Percentiles rank a stretch among this genome's conserved stretches.
These are phyloP conservation scores for Phytophthora pinifolia DNA, from an alignment of 352 stramenopile genomes.

Conservation along the genomic window DNA sequence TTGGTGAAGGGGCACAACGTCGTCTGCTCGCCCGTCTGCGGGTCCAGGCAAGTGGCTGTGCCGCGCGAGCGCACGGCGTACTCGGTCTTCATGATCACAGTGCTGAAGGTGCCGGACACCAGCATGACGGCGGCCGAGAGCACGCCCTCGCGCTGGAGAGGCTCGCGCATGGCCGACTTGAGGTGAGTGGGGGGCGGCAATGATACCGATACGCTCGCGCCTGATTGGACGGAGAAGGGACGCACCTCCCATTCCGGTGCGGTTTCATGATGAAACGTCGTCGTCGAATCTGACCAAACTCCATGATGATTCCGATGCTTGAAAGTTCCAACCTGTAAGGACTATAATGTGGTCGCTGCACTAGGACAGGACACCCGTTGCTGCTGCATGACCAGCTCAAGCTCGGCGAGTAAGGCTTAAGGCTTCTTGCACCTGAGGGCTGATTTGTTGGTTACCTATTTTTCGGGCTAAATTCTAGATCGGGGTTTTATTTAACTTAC, in stretches of 20 bases:
- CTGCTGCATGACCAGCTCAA: too few relatives aligned
- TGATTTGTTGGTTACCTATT: too few relatives aligned
- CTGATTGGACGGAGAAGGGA: too few relatives aligned
- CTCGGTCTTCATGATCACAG: slow-evolving; percentile 86
- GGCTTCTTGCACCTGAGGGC: too few relatives aligned
- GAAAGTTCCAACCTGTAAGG: too few relatives aligned
- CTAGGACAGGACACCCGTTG: too few relatives aligned
- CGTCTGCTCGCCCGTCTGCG: slow-evolving; percentile 35
- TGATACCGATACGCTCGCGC: not conserved
- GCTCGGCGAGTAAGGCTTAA: too few relatives aligned
- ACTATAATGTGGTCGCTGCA: too few relatives aligned
- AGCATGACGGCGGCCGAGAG: slow-evolving; percentile 72
- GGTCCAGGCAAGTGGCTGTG: slow-evolving; percentile 53
- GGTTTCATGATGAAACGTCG: not conserved
- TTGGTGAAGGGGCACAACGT: slow-evolving; percentile 82
- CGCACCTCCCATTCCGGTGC: not conserved
- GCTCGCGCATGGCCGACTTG: slow-evolving; percentile 17
- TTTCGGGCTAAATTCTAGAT: too few relatives aligned
- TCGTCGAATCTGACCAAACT: too few relatives aligned
- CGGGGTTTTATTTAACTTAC: too few relatives aligned
- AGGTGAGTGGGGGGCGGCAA: not conserved
- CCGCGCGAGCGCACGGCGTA: slow-evolving; percentile 65
- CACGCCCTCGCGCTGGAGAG: slow-evolving; percentile 37
- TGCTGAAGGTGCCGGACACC: slow-evolving; percentile 82
- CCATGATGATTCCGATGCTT: too few relatives aligned